These are phyloP conservation scores for Cutaneotrichosporon sp. DNA, from an alignment of 1,284 basidiomycete species.

Conservation along the genomic window DNA sequence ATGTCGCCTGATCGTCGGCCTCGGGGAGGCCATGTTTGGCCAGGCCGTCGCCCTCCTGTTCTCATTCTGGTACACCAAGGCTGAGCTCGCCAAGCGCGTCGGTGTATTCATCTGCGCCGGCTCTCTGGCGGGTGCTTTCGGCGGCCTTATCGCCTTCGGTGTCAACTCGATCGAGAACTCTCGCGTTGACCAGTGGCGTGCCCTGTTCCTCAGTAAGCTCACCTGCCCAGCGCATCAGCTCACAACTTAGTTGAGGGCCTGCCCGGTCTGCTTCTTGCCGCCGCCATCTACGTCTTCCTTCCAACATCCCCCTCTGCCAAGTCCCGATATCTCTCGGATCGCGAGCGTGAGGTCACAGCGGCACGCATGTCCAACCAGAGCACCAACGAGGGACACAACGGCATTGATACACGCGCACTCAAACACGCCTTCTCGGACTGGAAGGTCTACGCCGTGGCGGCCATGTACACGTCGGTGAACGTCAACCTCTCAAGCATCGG, in stretches of 20 bases:
- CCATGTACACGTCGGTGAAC: constrained; percentile 14
- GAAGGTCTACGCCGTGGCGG: constrained; percentile 58
- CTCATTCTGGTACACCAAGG: constrained; percentile 51
- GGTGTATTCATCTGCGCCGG: constrained; percentile 56
- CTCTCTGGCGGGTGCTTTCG: constrained; percentile 49
- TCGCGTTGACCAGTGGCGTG: constrained; percentile 40
- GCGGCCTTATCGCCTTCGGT: constrained; percentile 50
- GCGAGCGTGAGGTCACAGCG: constrained; percentile 70
- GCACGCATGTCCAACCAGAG: constrained; percentile 71
- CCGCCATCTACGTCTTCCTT: constrained; percentile 65
- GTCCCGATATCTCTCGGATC: constrained; percentile 67
- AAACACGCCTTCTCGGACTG: constrained; percentile 67
- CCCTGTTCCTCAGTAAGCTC: constrained; percentile 38
- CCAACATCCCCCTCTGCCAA: constrained; percentile 77
- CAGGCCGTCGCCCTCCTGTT: constrained; percentile 48
- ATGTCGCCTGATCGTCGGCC: constrained; percentile 53
- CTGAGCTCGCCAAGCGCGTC: constrained; percentile 54
- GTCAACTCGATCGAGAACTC: constrained; percentile 45
- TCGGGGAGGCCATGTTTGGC: constrained; percentile 51
- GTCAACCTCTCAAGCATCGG: constrained; percentile 59
- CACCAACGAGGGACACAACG: constrained; percentile 51
- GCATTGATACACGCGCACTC: constrained; percentile 54
- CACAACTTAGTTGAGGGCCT: constrained; percentile 61
- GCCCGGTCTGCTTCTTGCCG: constrained; percentile 62
- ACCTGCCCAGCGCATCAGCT: too few species aligned